Evolutionary conservation across 2,329 filamentous ascomycete genomes (phyloP).

Genomic region (Alternaria hordeiaustralica): DNA sequence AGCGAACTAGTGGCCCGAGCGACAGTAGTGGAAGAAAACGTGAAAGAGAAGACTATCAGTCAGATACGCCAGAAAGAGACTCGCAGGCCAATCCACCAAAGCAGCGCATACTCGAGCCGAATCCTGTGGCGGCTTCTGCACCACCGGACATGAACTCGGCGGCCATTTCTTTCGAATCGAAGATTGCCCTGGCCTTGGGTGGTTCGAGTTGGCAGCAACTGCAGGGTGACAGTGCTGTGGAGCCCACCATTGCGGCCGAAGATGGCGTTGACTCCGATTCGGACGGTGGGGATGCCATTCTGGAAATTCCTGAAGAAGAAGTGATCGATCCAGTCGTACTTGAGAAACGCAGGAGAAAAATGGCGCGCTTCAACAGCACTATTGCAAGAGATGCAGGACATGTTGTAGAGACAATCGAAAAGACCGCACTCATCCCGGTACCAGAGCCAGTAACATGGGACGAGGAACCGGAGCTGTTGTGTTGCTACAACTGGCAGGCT

Average conservation of each 20-base stretch:
- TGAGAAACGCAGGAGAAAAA: conserved; percentile 24
- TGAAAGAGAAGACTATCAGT: background rate
- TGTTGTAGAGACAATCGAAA: conserved; percentile 20
- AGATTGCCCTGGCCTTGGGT: conserved; percentile 17
- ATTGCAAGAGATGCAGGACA: conserved; percentile 25
- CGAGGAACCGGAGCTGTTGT: conserved; percentile 33
- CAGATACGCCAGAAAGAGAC: background rate
- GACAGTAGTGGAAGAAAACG: background rate
- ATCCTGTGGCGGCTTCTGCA: background rate
- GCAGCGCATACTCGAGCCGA: background rate
- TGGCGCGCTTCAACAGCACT: conserved; percentile 15
- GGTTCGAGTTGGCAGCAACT: conserved; percentile 22
- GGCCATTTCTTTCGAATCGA: conserved; percentile 19
- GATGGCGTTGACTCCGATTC: background rate
- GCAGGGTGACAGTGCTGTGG: background rate
- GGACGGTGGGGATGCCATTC: background rate
- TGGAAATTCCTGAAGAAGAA: background rate
- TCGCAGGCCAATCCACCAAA: background rate
- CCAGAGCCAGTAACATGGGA: conserved; percentile 29
- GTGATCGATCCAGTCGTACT: conserved; percentile 3
- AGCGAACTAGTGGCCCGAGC: background rate
- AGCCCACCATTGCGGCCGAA: background rate
- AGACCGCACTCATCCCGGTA: conserved; percentile 16
- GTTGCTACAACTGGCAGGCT: conserved; percentile 40
- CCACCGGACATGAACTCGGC: conserved; percentile 1